A percentile compares a stretch with the other conserved stretches of the same genome.
phyloP scores from a whole-genome alignment of 2,329 filamentous ascomycete genomes.

The Verticillium albo-atrum region DNA sequence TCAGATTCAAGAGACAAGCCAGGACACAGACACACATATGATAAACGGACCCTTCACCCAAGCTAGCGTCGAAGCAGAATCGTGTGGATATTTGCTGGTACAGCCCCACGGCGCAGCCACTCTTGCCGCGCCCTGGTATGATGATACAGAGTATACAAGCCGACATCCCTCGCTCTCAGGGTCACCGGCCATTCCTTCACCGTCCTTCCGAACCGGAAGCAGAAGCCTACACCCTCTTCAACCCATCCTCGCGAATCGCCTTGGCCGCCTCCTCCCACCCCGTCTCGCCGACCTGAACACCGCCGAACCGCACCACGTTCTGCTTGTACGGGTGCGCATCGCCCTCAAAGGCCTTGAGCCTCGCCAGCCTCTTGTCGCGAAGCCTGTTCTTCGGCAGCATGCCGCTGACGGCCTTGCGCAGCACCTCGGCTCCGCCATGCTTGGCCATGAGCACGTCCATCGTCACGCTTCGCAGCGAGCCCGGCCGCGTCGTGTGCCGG shows the following conservation, averaged over 20 bases:
- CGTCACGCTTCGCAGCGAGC: constrained; percentile 78
- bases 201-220: not conserved
- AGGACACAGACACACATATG: no score
- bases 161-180: not conserved
- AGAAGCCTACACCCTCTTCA: constrained; percentile 39
- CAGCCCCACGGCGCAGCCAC: not conserved
- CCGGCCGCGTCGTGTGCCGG: constrained; percentile 86
- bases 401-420: constrained; percentile 87
- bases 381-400: constrained; percentile 98
- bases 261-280: constrained; percentile 50
- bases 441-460: constrained; percentile 96
- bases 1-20: no score
- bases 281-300: constrained; percentile 47
- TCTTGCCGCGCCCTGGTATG: not conserved
- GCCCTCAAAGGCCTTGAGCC: constrained; percentile 96
- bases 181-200: not conserved
- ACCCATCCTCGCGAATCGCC: constrained; percentile 44
- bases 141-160: constrained; percentile 13
- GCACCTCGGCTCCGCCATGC: constrained; percentile 86
- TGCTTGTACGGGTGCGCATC: constrained; percentile 83
- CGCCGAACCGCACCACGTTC: constrained; percentile 74
- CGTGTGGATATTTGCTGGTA: not conserved
- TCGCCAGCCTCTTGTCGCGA: constrained; percentile 77
- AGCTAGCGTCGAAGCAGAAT: not conserved
- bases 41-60: no score